These are phyloP conservation scores for Nitzschia sp. DNA, from an alignment of 108 stramenopile genomes.

Conservation along the genomic window DNA sequence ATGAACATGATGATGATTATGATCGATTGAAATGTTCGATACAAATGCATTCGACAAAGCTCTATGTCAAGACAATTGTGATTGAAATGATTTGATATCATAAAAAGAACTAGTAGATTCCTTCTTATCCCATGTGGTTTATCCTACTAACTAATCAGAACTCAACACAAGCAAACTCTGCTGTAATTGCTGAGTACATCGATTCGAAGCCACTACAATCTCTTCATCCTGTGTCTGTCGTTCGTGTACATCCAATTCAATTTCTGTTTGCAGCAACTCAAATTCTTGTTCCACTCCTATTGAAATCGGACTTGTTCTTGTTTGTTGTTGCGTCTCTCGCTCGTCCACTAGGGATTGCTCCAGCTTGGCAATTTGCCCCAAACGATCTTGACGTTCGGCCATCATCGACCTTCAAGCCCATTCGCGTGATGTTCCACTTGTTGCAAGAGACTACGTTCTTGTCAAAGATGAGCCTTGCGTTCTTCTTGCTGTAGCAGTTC, in stretches of 20 bases:
- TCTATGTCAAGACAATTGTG: conserved; percentile 58
- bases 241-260: conserved; percentile 71
- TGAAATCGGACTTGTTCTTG: conserved; percentile 73
- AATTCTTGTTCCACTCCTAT: conserved; percentile 70
- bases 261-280: conserved; percentile 58
- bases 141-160: conserved; percentile 13
- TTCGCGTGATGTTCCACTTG: conserved; percentile 87
- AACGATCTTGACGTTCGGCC: conserved; percentile 72
- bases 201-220: conserved; percentile 88
- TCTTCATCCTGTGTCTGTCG: conserved; percentile 86
- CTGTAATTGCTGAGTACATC: conserved; percentile 90
- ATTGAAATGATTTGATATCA: conserved; percentile 34
- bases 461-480: conserved; percentile 64
- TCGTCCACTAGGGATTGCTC: conserved; percentile 57
- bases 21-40: conserved; percentile 86
- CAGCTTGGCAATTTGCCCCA: conserved; percentile 63
- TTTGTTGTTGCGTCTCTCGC: conserved; percentile 63
- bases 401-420: conserved; percentile 64
- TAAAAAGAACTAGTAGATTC: not conserved
- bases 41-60: conserved; percentile 71
- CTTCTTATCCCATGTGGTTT: not conserved
- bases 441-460: conserved; percentile 87
- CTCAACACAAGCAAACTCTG: conserved; percentile 63
- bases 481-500: conserved; percentile 78
- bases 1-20: conserved; percentile 98